Conservation (phyloP, 2,329 filamentous ascomycete genomes). For the Xenosphaeropsis pyriputrescens region DNA sequence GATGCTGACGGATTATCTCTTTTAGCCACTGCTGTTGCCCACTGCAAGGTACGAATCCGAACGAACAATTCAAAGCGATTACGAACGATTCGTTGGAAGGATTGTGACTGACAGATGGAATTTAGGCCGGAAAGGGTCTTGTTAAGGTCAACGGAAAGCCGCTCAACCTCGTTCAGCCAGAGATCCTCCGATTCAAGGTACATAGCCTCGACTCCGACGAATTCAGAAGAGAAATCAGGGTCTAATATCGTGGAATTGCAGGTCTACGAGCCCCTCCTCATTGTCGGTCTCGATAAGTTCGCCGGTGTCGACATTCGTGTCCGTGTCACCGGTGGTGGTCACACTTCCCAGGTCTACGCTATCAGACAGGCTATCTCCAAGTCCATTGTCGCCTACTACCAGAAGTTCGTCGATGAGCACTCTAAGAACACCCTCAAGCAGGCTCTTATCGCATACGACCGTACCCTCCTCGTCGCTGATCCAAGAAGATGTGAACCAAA, state of each 20-base stretch:
- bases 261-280: constrained; percentile 98
- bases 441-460: constrained; percentile 88
- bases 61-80: constrained; percentile 1
- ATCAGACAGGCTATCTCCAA: constrained; percentile 99
- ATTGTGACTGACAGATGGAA: constrained; percentile 10
- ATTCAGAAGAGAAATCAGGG: not conserved
- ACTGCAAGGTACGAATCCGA: constrained; percentile 52
- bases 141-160: constrained; percentile 99
- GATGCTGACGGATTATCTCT: constrained; percentile 17
- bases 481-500: constrained; percentile 99
- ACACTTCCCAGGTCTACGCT: constrained; percentile 95
- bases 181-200: constrained; percentile 95
- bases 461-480: constrained; percentile 95
- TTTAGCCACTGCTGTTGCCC: constrained; percentile 55
- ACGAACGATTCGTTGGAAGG: not conserved
- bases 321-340: constrained; percentile 91
- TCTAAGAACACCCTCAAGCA: constrained; percentile 99
- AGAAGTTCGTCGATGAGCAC: constrained; percentile 99
- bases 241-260: constrained; percentile 17
- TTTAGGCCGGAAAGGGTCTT: constrained; percentile 66
- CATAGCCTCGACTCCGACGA: not conserved
- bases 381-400: constrained; percentile 96
- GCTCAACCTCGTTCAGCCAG: constrained; percentile 83
- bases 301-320: constrained; percentile 93
- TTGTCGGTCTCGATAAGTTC: constrained; percentile 96